Conservation (phyloP, 1,284 basidiomycete genomes). For the Boletus smithii region DNA sequence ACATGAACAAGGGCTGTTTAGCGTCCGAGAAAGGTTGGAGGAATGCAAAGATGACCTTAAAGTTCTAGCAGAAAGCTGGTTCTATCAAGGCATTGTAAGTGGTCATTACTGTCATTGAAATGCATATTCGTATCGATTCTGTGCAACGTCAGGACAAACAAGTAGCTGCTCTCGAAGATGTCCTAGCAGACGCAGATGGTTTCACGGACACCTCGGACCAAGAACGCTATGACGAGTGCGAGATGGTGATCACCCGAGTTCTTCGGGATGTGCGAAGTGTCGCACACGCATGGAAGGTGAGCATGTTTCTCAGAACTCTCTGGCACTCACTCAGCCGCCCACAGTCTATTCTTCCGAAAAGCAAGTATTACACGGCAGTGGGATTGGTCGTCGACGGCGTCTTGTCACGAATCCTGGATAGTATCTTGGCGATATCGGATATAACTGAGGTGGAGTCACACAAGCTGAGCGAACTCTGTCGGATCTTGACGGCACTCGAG, state of each 20-base stretch:
- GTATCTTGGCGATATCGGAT: constrained; percentile 79
- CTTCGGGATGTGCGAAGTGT: constrained; percentile 65
- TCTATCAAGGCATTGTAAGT: constrained; percentile 64
- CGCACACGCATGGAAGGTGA: constrained; percentile 72
- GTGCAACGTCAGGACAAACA: constrained; percentile 23
- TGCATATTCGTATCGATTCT: constrained; percentile 5
- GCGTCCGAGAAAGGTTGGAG: constrained; percentile 44
- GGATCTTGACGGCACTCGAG: constrained; percentile 76
- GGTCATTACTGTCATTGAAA: constrained; percentile 3
- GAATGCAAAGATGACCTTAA: constrained; percentile 51
- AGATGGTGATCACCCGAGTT: constrained; percentile 66
- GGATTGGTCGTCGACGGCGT: constrained; percentile 76
- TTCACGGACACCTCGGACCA: constrained; percentile 76
- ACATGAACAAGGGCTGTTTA: constrained; percentile 23
- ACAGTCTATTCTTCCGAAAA: constrained; percentile 59
- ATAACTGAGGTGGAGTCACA: constrained; percentile 91
- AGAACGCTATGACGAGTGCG: constrained; percentile 74
- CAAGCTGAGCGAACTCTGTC: constrained; percentile 77
- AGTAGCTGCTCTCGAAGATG: constrained; percentile 7
- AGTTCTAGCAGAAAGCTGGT: constrained; percentile 62
- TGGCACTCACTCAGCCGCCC: constrained; percentile 8
- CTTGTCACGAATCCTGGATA: constrained; percentile 66
- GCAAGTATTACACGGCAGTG: constrained; percentile 65
- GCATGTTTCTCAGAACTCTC: constrained; percentile 15
- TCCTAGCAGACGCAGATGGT: constrained; percentile 62